A percentile compares a stretch with the other conserved stretches of the same genome.
Evolutionary conservation across 1,284 basidiomycete species (phyloP).

Genomic region (Boletus sp.): DNA sequence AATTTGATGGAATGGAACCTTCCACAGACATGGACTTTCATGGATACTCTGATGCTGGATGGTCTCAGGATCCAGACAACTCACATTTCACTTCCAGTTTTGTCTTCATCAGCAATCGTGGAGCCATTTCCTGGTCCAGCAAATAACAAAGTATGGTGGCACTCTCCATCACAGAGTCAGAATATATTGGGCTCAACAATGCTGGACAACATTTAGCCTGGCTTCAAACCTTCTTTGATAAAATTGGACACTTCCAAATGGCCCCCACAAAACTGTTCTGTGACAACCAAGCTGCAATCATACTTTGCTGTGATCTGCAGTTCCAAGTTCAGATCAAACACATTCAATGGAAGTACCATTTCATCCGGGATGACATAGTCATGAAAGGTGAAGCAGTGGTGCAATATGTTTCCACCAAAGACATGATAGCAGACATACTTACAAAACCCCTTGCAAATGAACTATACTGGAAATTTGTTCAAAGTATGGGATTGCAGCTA

Average conservation of each 20-base stretch:
- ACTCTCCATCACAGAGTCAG: not conserved
- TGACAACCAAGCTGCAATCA: no score
- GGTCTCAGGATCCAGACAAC: not conserved
- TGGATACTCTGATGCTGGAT: not conserved
- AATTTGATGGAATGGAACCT: not conserved
- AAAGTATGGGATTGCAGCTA: no score
- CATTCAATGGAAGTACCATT: no score
- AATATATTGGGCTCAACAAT: not conserved
- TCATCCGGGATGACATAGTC: no score
- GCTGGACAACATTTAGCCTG: not conserved
- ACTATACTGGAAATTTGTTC: no score
- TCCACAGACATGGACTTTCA: not conserved
- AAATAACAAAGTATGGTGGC: not conserved
- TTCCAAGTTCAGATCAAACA: no score
- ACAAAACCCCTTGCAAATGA: no score
- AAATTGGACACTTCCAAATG: not conserved
- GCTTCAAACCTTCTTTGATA: not conserved
- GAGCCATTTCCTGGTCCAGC: not conserved
- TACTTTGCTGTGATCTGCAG: no score
- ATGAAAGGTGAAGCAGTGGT: no score
- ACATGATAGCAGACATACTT: no score
- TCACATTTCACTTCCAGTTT: not conserved
- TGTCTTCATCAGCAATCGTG: not conserved
- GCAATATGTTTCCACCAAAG: no score
- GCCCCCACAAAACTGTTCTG: no score